Percentiles rank a stretch among this genome's conserved stretches.
Evolutionary conservation across 345 rosid genomes (phyloP).

Genomic region (Lenwebbia sp.): DNA sequence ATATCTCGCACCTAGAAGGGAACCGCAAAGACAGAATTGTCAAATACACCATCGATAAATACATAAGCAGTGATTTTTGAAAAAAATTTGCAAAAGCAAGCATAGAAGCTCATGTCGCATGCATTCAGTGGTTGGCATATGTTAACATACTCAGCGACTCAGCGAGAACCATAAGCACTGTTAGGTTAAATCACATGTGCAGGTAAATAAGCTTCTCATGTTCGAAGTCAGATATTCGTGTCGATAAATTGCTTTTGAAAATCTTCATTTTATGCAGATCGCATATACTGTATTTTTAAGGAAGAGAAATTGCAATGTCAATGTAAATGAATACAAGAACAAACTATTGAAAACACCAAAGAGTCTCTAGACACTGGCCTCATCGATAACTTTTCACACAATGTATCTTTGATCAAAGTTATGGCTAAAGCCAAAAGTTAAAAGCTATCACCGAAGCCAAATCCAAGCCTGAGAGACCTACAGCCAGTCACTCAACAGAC

Average conservation of each 20-base stretch:
- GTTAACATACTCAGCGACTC: not conserved
- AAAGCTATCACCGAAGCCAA: not conserved
- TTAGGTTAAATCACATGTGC: not conserved
- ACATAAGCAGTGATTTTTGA: not conserved
- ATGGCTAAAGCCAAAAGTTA: not conserved
- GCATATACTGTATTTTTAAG: not conserved
- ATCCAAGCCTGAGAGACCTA: not conserved
- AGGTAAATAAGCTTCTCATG: not conserved
- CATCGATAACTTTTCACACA: not conserved
- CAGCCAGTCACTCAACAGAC: not conserved
- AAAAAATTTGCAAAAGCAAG: not conserved
- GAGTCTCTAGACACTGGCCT: not conserved
- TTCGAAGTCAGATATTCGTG: not conserved
- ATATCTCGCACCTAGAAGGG: slow-evolving; percentile 11
- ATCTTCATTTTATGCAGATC: not conserved
- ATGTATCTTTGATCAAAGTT: not conserved
- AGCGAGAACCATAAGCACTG: not conserved
- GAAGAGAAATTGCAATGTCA: not conserved
- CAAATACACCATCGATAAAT: not conserved
- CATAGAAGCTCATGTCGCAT: not conserved
- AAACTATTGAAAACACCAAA: not conserved
- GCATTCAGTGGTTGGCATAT: not conserved
- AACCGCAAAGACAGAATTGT: not conserved
- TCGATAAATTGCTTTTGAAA: not conserved
- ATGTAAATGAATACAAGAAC: not conserved